Base-by-base conservation (phyloP, 1,284 basidiomycete species). In the Pisolithus thermaeus region DNA sequence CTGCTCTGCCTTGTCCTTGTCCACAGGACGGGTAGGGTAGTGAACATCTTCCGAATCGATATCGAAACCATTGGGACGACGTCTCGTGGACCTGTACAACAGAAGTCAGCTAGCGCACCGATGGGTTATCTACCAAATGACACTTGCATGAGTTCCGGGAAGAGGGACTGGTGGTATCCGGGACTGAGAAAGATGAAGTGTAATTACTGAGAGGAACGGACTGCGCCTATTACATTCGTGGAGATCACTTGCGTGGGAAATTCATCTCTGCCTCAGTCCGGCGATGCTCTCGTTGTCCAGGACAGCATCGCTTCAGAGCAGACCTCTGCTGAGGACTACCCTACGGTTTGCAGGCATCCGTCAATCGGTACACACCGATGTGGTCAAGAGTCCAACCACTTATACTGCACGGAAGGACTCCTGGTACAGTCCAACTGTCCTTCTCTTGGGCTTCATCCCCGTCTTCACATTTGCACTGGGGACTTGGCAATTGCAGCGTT, bases 1-100 rank as follows among this genome's bases (percentile, higher is more conserved):
- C 49, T 84, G 78, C 68, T 97, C 94, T 45, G 92, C 92, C 77
- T 93, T 96, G 66, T 97, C 94, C 76, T 90, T 94, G 76, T 97
- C 94, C 27, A 97, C 94, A 18, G 94, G 94, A 54, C 94, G 82
- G 28, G 94, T 97, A 27, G 93, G 94, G 71, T 91, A 92, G 68
- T 96, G 92, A 50, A 88, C 78, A 55, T 90, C 79, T 53, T 80
- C 87, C 51, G 57, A 61, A 51, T 89, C 87, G 54, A 84, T 73
- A 61, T 87, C 85, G 65, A 84, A 87, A 51, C 72, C 76, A 54
- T 64, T 66, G 54, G 66, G 67, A 48, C 75, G 73, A 56, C 62
- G 63, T 54, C 74, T 66, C 51, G 51, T 51, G 50, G 67, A 59
- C 64, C 64, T 66, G 20, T 45, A 42, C n/a, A 22, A 46, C 23